Conservation (phyloP, 2,329 filamentous ascomycete genomes). For the Arthrobotrys conoides region DNA sequence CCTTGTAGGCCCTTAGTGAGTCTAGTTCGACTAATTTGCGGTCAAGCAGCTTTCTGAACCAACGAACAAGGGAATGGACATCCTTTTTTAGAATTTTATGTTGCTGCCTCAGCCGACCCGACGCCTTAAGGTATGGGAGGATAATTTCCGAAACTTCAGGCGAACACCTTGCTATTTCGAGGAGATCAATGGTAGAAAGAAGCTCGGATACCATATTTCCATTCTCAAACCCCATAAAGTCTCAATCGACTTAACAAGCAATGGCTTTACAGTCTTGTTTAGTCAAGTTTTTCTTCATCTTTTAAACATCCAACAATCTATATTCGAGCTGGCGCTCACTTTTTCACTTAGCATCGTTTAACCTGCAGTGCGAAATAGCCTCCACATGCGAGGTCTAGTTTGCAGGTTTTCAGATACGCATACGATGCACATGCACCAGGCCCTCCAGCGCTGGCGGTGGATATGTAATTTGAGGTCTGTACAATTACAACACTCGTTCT, state of each 20-base stretch:
- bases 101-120: neutral
- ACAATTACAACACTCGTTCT: neutral
- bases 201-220: neutral
- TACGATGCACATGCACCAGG: neutral
- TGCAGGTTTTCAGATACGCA: neutral
- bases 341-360: neutral
- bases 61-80: neutral
- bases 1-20: neutral
- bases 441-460: neutral
- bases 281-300: constrained; percentile 5
- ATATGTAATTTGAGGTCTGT: neutral
- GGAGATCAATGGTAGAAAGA: neutral
- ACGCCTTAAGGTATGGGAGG: neutral
- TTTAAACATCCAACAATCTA: neutral
- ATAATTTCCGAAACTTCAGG: neutral
- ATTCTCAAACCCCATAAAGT: neutral
- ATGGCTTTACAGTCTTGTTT: constrained; percentile 3
- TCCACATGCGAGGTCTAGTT: too few species aligned
- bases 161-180: neutral
- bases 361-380: too few species aligned
- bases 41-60: neutral
- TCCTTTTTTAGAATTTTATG: too few species aligned
- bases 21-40: neutral
- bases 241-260: neutral
- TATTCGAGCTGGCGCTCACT: constrained; percentile 29